A percentile compares a stretch with the other conserved stretches of the same genome.
phyloP scores from a whole-genome alignment of 1,139 yeast species.

The Yarrowia galli region DNA sequence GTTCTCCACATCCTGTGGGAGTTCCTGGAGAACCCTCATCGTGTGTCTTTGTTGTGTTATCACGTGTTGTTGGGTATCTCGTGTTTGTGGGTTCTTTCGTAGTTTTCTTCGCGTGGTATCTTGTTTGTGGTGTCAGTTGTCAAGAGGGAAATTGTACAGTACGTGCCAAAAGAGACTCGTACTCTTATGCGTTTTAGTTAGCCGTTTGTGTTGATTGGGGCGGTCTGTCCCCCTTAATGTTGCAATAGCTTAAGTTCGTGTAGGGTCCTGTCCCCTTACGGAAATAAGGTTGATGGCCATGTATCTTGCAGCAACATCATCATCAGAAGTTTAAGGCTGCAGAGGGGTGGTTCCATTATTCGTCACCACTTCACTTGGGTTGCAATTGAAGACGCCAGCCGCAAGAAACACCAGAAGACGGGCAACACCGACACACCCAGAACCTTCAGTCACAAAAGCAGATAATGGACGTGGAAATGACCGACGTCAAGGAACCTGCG shows the following conservation, averaged over 20 bases:
- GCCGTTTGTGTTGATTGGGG: background rate
- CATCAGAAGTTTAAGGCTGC: conserved; percentile 10
- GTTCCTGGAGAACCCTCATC: conserved; percentile 31
- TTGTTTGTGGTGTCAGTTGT: background rate
- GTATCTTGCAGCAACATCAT: conserved; percentile 34
- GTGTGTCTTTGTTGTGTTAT: background rate
- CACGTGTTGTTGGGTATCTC: background rate
- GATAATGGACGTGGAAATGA: conserved; percentile 34
- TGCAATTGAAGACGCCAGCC: conserved; percentile 1
- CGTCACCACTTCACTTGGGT: background rate
- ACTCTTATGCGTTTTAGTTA: background rate
- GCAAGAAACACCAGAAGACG: background rate
- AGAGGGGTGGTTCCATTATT: conserved; percentile 24
- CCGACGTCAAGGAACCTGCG: conserved; percentile 31
- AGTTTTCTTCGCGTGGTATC: background rate
- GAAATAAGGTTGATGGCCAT: conserved; percentile 29
- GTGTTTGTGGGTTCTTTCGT: background rate
- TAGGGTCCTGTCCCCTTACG: background rate
- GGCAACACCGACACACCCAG: background rate
- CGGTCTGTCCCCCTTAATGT: background rate
- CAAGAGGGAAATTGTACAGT: background rate
- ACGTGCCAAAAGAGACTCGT: background rate
- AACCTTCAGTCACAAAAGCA: background rate
- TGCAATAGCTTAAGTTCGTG: too few species aligned
- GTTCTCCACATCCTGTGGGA: conserved; percentile 13